Percentiles rank a stretch among this genome's conserved stretches.
Evolutionary conservation across 345 rosid species (phyloP).

Genomic region (Limnanthes douglasii): DNA sequence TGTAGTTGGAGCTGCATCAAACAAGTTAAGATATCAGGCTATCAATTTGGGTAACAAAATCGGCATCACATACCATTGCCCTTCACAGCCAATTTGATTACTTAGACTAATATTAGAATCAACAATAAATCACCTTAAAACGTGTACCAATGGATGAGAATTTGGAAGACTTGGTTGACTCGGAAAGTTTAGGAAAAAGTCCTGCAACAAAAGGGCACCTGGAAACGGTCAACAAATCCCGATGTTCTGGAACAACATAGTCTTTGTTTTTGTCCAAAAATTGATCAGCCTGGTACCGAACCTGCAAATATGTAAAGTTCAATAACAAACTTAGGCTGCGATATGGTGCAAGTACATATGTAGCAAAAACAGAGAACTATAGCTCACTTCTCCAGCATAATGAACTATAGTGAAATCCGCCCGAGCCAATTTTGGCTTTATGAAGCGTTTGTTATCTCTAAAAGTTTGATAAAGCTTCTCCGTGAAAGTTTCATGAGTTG

Average conservation of each 20-base stretch:
- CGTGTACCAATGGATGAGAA: constrained; percentile 81
- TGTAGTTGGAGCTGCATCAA: constrained; percentile 80
- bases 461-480: constrained; percentile 81
- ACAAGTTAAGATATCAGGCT: constrained; percentile 12
- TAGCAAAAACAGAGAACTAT: constrained; percentile 5
- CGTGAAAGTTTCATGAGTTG: constrained; percentile 79
- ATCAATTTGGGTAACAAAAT: constrained; percentile 11
- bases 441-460: constrained; percentile 60
- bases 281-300: constrained; percentile 77
- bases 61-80: no score
- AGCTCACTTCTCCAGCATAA: constrained; percentile 84
- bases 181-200: constrained; percentile 59
- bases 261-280: constrained; percentile 95
- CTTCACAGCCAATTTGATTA: no score
- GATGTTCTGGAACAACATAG: constrained; percentile 90
- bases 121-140: constrained; percentile 56
- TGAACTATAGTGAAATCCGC: constrained; percentile 67
- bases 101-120: no score
- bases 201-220: constrained; percentile 53
- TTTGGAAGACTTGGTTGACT: constrained; percentile 58
- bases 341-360: no score
- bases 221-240: constrained; percentile 72
- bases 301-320: constrained; percentile 34
- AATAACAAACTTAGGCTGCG: no score
- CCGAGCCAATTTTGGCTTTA: constrained; percentile 71